Percentiles rank a stretch among this genome's conserved stretches.
phyloP scores from a whole-genome alignment of 2,329 filamentous ascomycete species.

The Fusarium humuli region DNA sequence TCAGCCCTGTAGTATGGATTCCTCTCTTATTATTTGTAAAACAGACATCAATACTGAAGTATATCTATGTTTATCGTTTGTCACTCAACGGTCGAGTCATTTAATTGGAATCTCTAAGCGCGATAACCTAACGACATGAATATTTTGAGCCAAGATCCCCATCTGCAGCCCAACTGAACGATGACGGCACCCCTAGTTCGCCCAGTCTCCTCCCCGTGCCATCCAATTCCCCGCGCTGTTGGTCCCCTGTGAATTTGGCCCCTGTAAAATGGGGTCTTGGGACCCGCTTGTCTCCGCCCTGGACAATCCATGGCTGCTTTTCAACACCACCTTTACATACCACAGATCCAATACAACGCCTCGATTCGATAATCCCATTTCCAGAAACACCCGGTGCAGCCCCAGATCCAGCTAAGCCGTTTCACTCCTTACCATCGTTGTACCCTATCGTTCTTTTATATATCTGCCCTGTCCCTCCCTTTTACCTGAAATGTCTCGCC shows the following conservation, averaged over 20 bases:
- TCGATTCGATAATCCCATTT: constrained; percentile 28
- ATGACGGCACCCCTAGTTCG: constrained; percentile 28
- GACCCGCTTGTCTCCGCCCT: constrained; percentile 38
- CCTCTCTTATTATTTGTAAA: neutral
- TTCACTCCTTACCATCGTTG: constrained; percentile 25
- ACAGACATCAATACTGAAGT: neutral
- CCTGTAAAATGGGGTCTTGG: constrained; percentile 38
- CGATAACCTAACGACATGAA: constrained; percentile 14
- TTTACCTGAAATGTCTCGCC: constrained; percentile 39
- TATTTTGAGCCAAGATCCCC: neutral
- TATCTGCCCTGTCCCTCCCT: constrained; percentile 5
- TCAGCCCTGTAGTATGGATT: neutral
- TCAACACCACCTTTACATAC: constrained; percentile 42
- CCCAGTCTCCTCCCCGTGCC: constrained; percentile 29
- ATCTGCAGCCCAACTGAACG: constrained; percentile 11
- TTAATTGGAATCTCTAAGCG: constrained; percentile 1
- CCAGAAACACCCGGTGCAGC: constrained; percentile 27
- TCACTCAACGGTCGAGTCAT: neutral
- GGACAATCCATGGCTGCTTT: constrained; percentile 37
- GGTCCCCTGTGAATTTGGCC: constrained; percentile 33
- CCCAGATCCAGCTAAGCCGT: constrained; percentile 29
- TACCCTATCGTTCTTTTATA: constrained; percentile 25
- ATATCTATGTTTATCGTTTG: neutral
- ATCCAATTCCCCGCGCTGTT: constrained; percentile 35
- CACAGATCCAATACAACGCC: constrained; percentile 36